Conservation (phyloP, 164 flowering plant species). For the Berberis vulgaris region DNA sequence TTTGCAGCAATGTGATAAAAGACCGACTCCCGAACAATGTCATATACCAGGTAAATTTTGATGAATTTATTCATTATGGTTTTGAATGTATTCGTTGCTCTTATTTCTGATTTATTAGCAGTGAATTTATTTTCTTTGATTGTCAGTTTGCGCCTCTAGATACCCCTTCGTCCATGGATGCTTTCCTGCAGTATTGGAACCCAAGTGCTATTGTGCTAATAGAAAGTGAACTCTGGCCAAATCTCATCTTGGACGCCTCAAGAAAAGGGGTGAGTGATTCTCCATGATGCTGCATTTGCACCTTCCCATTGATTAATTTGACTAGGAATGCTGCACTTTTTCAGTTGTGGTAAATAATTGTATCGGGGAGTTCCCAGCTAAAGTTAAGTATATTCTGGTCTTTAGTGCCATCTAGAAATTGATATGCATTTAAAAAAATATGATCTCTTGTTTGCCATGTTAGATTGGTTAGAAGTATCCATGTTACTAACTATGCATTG, state of each 20-base stretch:
- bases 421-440: too few species aligned
- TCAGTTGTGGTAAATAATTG: too few species aligned
- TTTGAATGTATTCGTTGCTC: not conserved
- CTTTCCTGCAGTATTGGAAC: conserved; percentile 77
- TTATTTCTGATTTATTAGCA: not conserved
- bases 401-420: too few species aligned
- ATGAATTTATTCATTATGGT: not conserved
- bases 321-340: not conserved
- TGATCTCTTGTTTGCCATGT: too few species aligned
- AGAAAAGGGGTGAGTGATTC: conserved; percentile 52
- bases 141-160: conserved; percentile 86
- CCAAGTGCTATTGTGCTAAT: conserved; percentile 70
- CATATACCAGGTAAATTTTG: conserved; percentile 61
- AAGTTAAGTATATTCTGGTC: too few species aligned
- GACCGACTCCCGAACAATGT: conserved; percentile 57
- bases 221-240: conserved; percentile 97
- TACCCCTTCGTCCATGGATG: conserved; percentile 52
- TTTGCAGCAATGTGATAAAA: conserved; percentile 65
- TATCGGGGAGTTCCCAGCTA: too few species aligned
- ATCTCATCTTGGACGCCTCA: conserved; percentile 74
- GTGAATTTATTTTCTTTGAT: not conserved
- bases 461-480: too few species aligned
- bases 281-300: not conserved
- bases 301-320: not conserved
- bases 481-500: too few species aligned